A percentile compares a stretch with the other conserved stretches of the same genome.
Evolutionary conservation across 1,284 basidiomycete genomes (phyloP).

Genomic region (Cutaneotrichosporon cavernicola): DNA sequence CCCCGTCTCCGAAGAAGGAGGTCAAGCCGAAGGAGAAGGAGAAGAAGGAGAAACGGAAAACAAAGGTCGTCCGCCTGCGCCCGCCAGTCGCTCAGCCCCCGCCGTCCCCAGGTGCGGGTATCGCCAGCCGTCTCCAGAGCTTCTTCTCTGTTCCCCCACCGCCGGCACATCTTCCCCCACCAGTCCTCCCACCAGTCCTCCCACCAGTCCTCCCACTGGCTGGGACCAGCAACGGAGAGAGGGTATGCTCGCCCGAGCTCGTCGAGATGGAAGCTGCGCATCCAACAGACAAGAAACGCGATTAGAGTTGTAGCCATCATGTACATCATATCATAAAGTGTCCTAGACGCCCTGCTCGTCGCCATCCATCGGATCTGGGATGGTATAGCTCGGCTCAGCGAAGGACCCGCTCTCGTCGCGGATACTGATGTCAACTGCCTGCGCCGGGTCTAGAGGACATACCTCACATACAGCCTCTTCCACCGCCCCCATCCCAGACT

Average conservation of each 20-base stretch:
- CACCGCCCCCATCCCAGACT: slow-evolving; percentile 40
- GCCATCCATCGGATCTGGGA: slow-evolving; percentile 26
- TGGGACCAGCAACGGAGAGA: background rate
- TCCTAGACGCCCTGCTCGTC: slow-evolving; percentile 14
- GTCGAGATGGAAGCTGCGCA: slow-evolving; percentile 22
- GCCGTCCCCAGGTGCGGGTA: background rate
- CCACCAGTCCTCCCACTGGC: background rate
- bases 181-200: background rate
- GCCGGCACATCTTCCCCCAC: slow-evolving; percentile 10
- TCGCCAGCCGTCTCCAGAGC: slow-evolving; percentile 12
- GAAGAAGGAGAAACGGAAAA: background rate
- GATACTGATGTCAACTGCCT: slow-evolving; percentile 30
- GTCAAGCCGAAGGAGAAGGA: background rate
- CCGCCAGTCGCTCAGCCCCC: slow-evolving; percentile 15
- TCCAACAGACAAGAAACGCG: slow-evolving; percentile 21
- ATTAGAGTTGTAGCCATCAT: slow-evolving; percentile 17
- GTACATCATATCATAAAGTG: background rate
- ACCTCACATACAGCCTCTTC: slow-evolving; percentile 47
- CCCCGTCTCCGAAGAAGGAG: background rate
- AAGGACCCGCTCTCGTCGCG: slow-evolving; percentile 35
- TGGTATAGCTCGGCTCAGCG: slow-evolving; percentile 31
- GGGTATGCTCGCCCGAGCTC: slow-evolving; percentile 5
- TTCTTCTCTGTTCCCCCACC: slow-evolving; percentile 25
- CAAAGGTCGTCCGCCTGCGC: slow-evolving; percentile 18
- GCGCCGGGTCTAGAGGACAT: slow-evolving; percentile 21